Evolutionary conservation across 75 land plant species (phyloP).

Genomic region (Ceratopteris richardii): DNA sequence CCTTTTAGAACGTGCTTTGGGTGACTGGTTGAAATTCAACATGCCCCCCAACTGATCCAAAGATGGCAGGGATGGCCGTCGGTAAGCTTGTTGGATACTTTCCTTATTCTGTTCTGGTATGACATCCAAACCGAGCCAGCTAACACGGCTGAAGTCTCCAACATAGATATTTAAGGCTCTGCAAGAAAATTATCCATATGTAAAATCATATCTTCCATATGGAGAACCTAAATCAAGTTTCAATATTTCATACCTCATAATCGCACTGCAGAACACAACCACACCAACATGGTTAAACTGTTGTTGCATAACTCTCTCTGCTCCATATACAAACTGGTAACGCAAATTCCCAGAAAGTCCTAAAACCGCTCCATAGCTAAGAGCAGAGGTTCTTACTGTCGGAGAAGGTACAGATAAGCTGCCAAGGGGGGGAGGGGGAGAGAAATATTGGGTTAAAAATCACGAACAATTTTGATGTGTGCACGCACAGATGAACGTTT

Average conservation of each 20-base stretch:
- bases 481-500: neutral
- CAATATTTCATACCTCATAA: constrained; percentile 42
- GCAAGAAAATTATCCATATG: constrained; percentile 3
- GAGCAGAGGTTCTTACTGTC: constrained; percentile 55
- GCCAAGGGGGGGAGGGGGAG: constrained; percentile 1
- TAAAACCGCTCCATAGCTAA: constrained; percentile 85
- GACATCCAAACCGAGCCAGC: constrained; percentile 70
- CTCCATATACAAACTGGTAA: constrained; percentile 74
- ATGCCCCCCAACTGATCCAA: neutral
- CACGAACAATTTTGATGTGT: no score
- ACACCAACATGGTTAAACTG: constrained; percentile 80
- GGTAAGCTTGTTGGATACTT: constrained; percentile 46
- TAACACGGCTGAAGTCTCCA: constrained; percentile 65
- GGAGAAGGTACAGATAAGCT: constrained; percentile 69
- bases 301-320: constrained; percentile 60
- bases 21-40: neutral
- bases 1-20: neutral
- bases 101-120: constrained; percentile 51
- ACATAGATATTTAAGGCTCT: constrained; percentile 72
- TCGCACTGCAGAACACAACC: constrained; percentile 55
- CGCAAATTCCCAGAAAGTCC: constrained; percentile 78
- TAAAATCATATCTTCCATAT: neutral
- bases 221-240: no score
- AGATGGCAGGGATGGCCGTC: constrained; percentile 40
- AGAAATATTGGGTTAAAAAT: no score